Evolutionary conservation across 148 eudicot species (phyloP), one percentile per base, ranked within the genome.

Genomic region (Rhododendron ovatum): DNA sequence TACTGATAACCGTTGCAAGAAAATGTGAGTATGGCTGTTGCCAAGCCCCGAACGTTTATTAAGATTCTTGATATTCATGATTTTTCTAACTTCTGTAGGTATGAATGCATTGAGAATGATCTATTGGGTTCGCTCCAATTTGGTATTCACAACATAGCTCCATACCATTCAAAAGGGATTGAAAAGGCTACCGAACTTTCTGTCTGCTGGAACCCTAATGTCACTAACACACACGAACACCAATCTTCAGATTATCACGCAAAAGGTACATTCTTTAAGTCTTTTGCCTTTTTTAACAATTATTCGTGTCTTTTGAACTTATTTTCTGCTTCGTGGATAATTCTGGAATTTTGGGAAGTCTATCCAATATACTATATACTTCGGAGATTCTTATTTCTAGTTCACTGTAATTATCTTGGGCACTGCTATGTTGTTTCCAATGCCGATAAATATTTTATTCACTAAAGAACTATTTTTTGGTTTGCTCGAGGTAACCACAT

Each of bases 61-160:
- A 22, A 48, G 33, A 37, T 55, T 55, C 11, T 18, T 41, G 24
- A 17, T 35, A 80, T 83, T 83, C 48, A 85, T 33, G 30, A 39
- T 17, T n/a, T 59, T 65, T 18, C 77, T 86, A 50, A 69, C 39
- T 80, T 74, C 45, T 89, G 82, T 88, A 94, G 98, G 94, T 93
- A 94, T 79, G 95, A 94, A 45, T 92, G 90, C 86, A 92, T 93
- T 69, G 98, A 92, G 86, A 88, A 89, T 81, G 98, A 94, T 57
- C 84, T 94, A 13, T 78, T 93, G 92, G 94, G 91, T 74, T 86
- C 92, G 14, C 91, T 93, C 48, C 91, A 91, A 57, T 87, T 28
- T 83, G 84, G 88, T 35, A 82, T 51, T 80, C 93, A 93, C 81
- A 85, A 37, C 53, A 94, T 94, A 55, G 94, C 98, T 83, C 91